These are phyloP conservation scores for Massospora cicadina DNA, from an alignment of 371 early-diverging fungal species.

Conservation along the genomic window DNA sequence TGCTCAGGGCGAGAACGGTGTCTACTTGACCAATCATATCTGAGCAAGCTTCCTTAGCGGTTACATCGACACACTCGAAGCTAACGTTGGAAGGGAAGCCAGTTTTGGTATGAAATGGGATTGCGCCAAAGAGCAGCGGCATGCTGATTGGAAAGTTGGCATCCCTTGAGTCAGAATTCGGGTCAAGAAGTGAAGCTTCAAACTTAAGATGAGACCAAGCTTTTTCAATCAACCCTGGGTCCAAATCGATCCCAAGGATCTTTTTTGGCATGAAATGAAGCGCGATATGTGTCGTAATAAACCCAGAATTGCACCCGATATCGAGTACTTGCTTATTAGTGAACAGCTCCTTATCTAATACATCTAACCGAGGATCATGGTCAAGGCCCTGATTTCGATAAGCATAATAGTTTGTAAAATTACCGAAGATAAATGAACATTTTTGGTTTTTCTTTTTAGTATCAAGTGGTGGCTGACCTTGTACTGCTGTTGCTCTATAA, in stretches of 20 bases:
- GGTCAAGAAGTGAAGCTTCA: background rate
- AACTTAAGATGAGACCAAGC: constrained; percentile 22
- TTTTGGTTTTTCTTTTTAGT: background rate
- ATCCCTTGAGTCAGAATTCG: background rate
- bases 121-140: background rate
- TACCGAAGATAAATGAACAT: constrained; percentile 12
- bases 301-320: constrained; percentile 72
- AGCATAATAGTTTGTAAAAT: constrained; percentile 18
- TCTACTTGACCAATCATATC: background rate
- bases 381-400: constrained; percentile 15
- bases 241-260: constrained; percentile 63
- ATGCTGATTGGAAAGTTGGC: background rate
- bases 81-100: background rate
- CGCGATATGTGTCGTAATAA: constrained; percentile 42
- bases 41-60: background rate
- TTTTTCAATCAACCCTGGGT: constrained; percentile 36
- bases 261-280: constrained; percentile 21
- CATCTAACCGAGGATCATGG: constrained; percentile 38
- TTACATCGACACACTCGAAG: background rate
- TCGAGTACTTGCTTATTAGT: constrained; percentile 43
- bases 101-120: background rate
- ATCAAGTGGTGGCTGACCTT: background rate
- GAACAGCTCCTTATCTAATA: constrained; percentile 32
- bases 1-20: constrained; percentile 4
- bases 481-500: background rate